Base-by-base conservation (phyloP, 2,329 filamentous ascomycete species). In the Rutstroemia sp. region DNA sequence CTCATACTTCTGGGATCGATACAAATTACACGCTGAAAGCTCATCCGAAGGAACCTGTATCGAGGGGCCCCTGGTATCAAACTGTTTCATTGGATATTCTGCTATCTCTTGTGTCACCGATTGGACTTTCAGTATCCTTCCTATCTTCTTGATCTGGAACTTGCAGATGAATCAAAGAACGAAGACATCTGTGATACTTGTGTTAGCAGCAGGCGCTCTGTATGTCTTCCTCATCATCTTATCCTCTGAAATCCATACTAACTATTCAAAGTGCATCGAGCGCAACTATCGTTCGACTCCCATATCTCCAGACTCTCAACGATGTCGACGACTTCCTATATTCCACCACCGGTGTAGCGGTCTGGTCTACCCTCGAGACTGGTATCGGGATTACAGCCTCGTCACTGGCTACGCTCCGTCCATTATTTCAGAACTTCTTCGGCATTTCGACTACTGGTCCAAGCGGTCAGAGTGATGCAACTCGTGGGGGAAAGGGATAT, bases 301-400 rank as follows among this genome's bases (percentile, higher is more conserved):
- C 72, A 9, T 75, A 73, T 60, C 66, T 74, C 9, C 67, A 68
- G 55, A 65, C 68, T 19, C 65, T 75, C 8, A 61, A 65, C 2
- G 65, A 70, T 41, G 61, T 65, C 46, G 58, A 57, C 21, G 73
- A 76, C 58, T 70, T 71, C 52, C 63, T 74, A 5, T 74, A 69
- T 59, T 68, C 70, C 27, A 73, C 72, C 51, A 69, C 71, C 2
- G 71, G 72, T 60, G 67, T 75, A 12, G 69, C 71, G 4, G 72
- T 75, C 56, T 75, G 73, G 73, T 72, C 69, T 9, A 71, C 71
- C n/a, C 61, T 67, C n/a, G 72, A 75, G 60, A 72, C 69, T 37
- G 70, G 71, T 12, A 67, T 75, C 5, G 72, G 72, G 4, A 70
- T 75, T 2, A 66, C 69, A 5, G 73, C 73, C 6, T 71, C 70